Base-by-base conservation (phyloP, 768 basidiomycete genomes). In the Dentipellis sp. region DNA sequence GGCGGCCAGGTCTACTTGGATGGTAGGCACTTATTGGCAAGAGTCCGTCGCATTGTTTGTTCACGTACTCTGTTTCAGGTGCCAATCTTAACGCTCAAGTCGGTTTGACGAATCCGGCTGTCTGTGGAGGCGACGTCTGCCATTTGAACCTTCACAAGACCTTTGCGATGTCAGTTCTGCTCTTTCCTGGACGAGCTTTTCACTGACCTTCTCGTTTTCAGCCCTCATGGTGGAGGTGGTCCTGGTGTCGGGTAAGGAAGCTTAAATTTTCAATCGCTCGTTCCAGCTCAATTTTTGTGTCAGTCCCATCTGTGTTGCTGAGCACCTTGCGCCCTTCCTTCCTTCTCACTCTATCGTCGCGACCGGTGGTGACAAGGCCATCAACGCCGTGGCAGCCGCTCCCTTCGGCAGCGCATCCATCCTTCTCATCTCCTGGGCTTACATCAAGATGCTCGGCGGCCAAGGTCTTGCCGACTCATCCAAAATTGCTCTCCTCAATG, bases 381-480 rank as follows among this genome's bases (percentile, higher is more conserved):
- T 99, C 59, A 75, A 86, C 34, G 90, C 97, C 6, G 87, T 98
- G 48, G 83, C 95, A 9, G 91, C 91, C 0, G 93, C 89, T 1
- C 97, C 94, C 0, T 98, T 84, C 67, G 95, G 97, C 47, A 94
- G 92, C 61, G 91, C 97, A 2, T 94, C 92, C 7, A 94, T 99
- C 64, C 84, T 91, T 49, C 78, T 94, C 58, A 97, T 98, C 64
- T 97, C 94, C 0, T 98, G 95, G 94, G 95, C 97, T 11, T 99
- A 97, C 71, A 91, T 97, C 78, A 95, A 91, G 75, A 98, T 99
- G 97, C 82, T 99, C n/a, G 97, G 97, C 23, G 95, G 94, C 8
- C 74, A 82, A 55, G 97, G 97, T 7, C 80, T 99, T 23, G 80
- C 83, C 21, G 80, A 92, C 57, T 85, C 93, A 0, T 89, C 94